phyloP scores from a whole-genome alignment of 2,329 filamentous ascomycete genomes.

The Hypoxylon sp. region DNA sequence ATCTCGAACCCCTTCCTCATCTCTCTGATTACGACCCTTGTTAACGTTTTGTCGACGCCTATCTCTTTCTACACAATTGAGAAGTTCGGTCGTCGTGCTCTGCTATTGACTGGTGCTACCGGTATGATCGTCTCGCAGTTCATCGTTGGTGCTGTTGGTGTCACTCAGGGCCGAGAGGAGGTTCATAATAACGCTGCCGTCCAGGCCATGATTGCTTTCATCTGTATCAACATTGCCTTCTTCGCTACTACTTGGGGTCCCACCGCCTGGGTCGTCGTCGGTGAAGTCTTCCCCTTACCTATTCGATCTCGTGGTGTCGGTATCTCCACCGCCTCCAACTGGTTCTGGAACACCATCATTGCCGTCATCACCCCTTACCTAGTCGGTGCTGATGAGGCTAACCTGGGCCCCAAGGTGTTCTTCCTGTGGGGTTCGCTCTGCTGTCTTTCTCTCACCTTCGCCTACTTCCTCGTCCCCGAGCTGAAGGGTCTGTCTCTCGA shows the following conservation, averaged over 20 bases:
- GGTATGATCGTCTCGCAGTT: constrained; percentile 81
- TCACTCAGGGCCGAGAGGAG: constrained; percentile 57
- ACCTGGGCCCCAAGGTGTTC: constrained; percentile 62
- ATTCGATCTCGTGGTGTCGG: constrained; percentile 81
- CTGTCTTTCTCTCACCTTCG: constrained; percentile 67
- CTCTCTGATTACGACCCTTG: constrained; percentile 79
- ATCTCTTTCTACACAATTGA: constrained; percentile 81
- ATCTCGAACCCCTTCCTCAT: constrained; percentile 79
- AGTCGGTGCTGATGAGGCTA: constrained; percentile 65
- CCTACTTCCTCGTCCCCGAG: constrained; percentile 75
- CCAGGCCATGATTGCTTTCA: constrained; percentile 77
- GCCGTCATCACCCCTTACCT: constrained; percentile 79
- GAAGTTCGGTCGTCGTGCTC: constrained; percentile 75
- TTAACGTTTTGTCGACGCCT: constrained; percentile 81
- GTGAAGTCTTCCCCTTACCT: constrained; percentile 81
- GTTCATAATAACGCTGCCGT: constrained; percentile 56
- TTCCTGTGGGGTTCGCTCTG: constrained; percentile 76
- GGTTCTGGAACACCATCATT: constrained; percentile 77
- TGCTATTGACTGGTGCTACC: constrained; percentile 77
- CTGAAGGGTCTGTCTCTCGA: constrained; percentile 82
- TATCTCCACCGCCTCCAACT: constrained; percentile 80
- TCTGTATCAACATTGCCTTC: constrained; percentile 85
- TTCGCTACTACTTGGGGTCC: constrained; percentile 85
- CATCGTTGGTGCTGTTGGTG: constrained; percentile 75
- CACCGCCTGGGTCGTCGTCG: constrained; percentile 76